Evolutionary conservation across 2,329 filamentous ascomycete genomes (phyloP).

Genomic region (Chaetomiaceae sp.): DNA sequence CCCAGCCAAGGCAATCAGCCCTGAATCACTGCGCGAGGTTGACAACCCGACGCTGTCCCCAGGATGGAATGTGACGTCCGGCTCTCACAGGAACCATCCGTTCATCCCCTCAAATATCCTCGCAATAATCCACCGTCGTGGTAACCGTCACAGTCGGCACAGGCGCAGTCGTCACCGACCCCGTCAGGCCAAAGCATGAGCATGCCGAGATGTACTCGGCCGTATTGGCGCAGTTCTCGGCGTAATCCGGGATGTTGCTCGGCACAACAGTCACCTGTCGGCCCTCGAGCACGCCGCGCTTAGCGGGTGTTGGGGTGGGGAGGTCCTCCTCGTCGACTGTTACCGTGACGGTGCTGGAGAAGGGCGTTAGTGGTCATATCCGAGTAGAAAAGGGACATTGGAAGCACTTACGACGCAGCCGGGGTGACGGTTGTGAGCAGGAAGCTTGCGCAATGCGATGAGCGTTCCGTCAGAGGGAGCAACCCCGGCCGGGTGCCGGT

Average conservation of each 20-base stretch:
- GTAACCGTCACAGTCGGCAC: constrained; percentile 40
- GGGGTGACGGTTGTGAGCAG: constrained; percentile 39
- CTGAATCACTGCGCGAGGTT: too few relatives aligned
- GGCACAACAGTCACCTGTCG: constrained; percentile 34
- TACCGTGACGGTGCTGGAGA: constrained; percentile 37
- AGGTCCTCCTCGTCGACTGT: constrained; percentile 29
- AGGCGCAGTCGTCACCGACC: constrained; percentile 36
- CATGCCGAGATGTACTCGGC: constrained; percentile 40
- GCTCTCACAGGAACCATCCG: too few relatives aligned
- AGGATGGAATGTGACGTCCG: too few relatives aligned
- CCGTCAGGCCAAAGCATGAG: constrained; percentile 44
- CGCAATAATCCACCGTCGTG: constrained; percentile 40
- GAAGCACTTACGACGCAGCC: constrained; percentile 35
- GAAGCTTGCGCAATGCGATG: constrained; percentile 41
- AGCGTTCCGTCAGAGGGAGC: constrained; percentile 33
- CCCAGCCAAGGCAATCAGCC: too few relatives aligned
- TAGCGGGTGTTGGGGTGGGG: constrained; percentile 23
- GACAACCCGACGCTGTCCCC: too few relatives aligned
- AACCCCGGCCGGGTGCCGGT: constrained; percentile 41
- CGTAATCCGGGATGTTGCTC: constrained; percentile 38
- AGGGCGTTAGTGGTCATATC: not conserved
- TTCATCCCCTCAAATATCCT: constrained; percentile 29
- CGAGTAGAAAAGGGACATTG: not conserved
- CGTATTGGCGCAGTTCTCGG: constrained; percentile 34
- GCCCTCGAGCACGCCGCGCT: constrained; percentile 28